These are phyloP conservation scores for Hericium rajendrae DNA, from an alignment of 768 basidiomycete species.

Conservation along the genomic window DNA sequence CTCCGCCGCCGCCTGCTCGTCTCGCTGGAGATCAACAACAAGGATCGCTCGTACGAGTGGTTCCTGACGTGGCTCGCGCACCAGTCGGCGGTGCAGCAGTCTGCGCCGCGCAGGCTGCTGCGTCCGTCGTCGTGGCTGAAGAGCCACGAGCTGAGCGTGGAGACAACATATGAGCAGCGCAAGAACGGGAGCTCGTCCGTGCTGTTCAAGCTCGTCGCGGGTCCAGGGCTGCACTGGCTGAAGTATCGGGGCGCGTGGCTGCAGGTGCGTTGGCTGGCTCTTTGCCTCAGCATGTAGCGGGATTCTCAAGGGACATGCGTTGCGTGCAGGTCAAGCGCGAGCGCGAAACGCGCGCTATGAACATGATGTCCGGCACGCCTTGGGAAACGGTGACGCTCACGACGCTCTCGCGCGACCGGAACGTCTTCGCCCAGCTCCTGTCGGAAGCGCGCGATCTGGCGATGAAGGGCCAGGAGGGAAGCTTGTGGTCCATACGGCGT, in stretches of 20 bases:
- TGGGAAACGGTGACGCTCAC: slow-evolving; percentile 98
- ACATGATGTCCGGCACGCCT: slow-evolving; percentile 82
- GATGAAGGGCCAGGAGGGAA: slow-evolving; percentile 79
- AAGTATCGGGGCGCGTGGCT: slow-evolving; percentile 90
- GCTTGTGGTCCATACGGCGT: slow-evolving; percentile 91
- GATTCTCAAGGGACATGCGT: background rate
- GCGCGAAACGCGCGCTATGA: slow-evolving; percentile 87
- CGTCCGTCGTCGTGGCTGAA: slow-evolving; percentile 40
- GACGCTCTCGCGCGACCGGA: slow-evolving; percentile 79
- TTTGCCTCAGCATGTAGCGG: background rate
- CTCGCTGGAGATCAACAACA: slow-evolving; percentile 91
- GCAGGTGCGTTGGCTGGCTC: slow-evolving; percentile 46
- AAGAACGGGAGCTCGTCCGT: slow-evolving; percentile 89
- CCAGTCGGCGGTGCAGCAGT: slow-evolving; percentile 34
- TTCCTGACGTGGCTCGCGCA: slow-evolving; percentile 94
- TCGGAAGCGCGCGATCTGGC: slow-evolving; percentile 87
- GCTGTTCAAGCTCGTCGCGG: slow-evolving; percentile 89
- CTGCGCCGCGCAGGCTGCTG: slow-evolving; percentile 10
- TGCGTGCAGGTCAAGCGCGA: slow-evolving; percentile 79
- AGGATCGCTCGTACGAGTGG: slow-evolving; percentile 93
- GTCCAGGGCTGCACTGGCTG: slow-evolving; percentile 91
- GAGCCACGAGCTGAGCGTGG: slow-evolving; percentile 91
- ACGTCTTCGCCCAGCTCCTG: slow-evolving; percentile 70
- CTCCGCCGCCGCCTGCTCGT: slow-evolving; percentile 88
- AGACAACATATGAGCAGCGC: slow-evolving; percentile 81